Conservation (phyloP, 2,329 filamentous ascomycete species). For the Fusarium sp. region DNA sequence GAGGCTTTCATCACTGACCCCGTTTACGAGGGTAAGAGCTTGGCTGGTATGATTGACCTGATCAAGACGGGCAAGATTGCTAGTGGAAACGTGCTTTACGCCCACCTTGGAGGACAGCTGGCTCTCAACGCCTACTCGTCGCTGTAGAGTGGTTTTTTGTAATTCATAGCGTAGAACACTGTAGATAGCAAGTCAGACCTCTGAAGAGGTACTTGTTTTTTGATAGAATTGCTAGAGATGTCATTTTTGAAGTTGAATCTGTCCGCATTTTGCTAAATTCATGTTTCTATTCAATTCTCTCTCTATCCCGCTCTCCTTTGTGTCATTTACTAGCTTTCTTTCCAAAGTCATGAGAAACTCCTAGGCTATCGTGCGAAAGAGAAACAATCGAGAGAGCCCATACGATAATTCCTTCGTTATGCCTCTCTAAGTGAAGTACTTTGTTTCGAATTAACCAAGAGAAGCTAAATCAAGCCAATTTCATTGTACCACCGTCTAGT, state of each 20-base stretch:
- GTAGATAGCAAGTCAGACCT: not conserved
- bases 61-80: conserved; percentile 71
- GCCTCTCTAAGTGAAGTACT: not conserved
- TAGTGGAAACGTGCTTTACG: conserved; percentile 76
- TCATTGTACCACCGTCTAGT: not conserved
- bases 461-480: not conserved
- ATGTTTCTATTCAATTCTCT: not conserved
- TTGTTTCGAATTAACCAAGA: not conserved
- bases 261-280: not conserved
- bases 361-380: not conserved
- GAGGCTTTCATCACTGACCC: conserved; percentile 82
- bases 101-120: conserved; percentile 77
- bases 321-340: not conserved
- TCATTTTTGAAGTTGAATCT: not conserved
- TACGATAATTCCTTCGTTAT: not conserved
- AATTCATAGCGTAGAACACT: conserved; percentile 18
- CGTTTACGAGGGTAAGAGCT: conserved; percentile 81
- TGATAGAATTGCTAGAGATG: not conserved
- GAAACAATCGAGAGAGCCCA: not conserved
- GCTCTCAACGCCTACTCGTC: conserved; percentile 75
- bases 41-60: conserved; percentile 78
- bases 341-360: not conserved
- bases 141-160: conserved; percentile 16
- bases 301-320: not conserved
- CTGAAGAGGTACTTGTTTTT: not conserved